A percentile compares a stretch with the other conserved stretches of the same genome.
These are phyloP conservation scores for Boletus hoseneyae DNA, from an alignment of 1,284 basidiomycete species.

Conservation along the genomic window DNA sequence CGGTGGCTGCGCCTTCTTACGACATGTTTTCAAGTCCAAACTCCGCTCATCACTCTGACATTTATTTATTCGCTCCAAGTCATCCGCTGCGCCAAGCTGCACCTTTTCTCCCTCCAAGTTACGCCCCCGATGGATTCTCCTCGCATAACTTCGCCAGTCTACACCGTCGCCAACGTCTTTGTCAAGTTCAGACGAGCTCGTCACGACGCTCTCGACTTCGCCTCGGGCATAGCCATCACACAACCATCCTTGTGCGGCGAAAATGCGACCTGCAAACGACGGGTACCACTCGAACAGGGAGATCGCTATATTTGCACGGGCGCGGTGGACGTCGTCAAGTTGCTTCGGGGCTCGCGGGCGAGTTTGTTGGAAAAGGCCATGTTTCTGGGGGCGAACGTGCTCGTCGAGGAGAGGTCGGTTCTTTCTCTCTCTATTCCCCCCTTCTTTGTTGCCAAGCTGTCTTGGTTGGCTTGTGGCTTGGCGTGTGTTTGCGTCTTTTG, in stretches of 20 bases:
- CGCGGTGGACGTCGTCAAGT: constrained; percentile 57
- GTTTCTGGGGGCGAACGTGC: constrained; percentile 51
- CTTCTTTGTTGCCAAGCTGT: background rate
- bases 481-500: background rate
- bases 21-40: constrained; percentile 15
- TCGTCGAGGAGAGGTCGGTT: constrained; percentile 66
- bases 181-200: constrained; percentile 44
- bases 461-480: background rate
- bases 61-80: constrained; percentile 11
- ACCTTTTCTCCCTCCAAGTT: no score
- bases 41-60: constrained; percentile 24
- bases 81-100: constrained; percentile 5
- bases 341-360: constrained; percentile 54
- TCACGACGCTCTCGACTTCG: constrained; percentile 39
- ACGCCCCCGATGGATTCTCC: constrained; percentile 16
- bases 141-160: constrained; percentile 32
- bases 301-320: constrained; percentile 58
- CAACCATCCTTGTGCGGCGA: constrained; percentile 42
- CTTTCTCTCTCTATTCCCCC: background rate
- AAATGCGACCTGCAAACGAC: constrained; percentile 33
- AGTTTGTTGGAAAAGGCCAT: constrained; percentile 53
- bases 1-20: no score
- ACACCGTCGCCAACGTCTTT: constrained; percentile 49
- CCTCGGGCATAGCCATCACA: constrained; percentile 54
- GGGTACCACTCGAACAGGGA: constrained; percentile 43